Percentiles rank a stretch among this genome's conserved stretches.
These are phyloP conservation scores for Pyrus bretschneideri DNA, from an alignment of 306 rosid species.

Conservation along the genomic window DNA sequence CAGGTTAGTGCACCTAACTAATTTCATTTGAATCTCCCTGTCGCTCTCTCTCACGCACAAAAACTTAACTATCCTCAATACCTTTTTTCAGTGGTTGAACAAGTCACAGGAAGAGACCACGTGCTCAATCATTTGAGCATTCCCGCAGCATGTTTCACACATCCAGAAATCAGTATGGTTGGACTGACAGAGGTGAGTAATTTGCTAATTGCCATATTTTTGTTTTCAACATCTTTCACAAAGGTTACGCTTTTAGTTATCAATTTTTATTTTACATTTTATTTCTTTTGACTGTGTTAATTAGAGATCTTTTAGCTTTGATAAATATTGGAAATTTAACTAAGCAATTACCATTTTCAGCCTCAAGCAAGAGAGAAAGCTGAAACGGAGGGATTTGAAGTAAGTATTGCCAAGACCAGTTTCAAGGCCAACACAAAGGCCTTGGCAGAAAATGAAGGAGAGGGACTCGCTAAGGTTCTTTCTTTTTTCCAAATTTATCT, in stretches of 20 bases:
- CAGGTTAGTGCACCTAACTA: slow-evolving; percentile 37
- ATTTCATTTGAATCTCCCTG: not conserved
- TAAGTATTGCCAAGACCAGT: slow-evolving; percentile 85
- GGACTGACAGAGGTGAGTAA: slow-evolving; percentile 74
- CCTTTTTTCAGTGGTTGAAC: slow-evolving; percentile 72
- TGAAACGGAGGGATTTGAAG: slow-evolving; percentile 80
- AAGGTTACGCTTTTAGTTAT: not conserved
- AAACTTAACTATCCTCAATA: not conserved
- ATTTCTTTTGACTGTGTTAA: not conserved
- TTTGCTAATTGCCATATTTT: not conserved
- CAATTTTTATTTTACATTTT: not conserved
- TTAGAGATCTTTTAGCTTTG: not conserved
- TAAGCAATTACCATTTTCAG: slow-evolving; percentile 36
- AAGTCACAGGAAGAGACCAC: slow-evolving; percentile 86
- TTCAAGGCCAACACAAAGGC: slow-evolving; percentile 99
- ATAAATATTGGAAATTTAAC: slow-evolving; percentile 8
- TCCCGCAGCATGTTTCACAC: slow-evolving; percentile 97
- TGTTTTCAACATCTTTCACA: not conserved
- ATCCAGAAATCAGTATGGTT: slow-evolving; percentile 96
- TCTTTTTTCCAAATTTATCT: not conserved
- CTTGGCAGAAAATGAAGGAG: slow-evolving; percentile 97
- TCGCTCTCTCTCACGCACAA: not conserved
- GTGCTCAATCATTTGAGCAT: slow-evolving; percentile 92
- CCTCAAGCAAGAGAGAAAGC: slow-evolving; percentile 96
- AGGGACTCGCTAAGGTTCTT: slow-evolving; percentile 86